phyloP scores from a whole-genome alignment of 768 basidiomycete species.

The Boletus rubropictus region DNA sequence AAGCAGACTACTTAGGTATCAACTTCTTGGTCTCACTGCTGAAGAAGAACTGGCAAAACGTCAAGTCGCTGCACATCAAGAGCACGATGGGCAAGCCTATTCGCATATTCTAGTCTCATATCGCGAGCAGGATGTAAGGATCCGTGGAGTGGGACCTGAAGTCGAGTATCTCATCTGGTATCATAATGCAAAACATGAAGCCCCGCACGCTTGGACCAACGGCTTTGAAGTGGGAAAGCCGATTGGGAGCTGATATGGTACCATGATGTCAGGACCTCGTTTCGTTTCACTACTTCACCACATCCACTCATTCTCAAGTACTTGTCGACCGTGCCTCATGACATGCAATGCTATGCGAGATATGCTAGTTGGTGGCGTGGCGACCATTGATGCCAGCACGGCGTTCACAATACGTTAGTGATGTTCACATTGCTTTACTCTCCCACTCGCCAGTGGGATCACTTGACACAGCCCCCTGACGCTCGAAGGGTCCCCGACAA shows the following conservation, averaged over 20 bases:
- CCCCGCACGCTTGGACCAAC: constrained; percentile 99
- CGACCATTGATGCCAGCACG: constrained; percentile 10
- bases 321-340: constrained; percentile 12
- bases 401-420: constrained; percentile 2
- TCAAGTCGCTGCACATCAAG: constrained; percentile 98
- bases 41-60: constrained; percentile 99
- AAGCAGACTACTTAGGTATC: constrained; percentile 58
- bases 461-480: constrained; percentile 12
- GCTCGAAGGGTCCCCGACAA: constrained; percentile 15
- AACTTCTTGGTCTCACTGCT: constrained; percentile 99
- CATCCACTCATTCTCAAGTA: constrained; percentile 21
- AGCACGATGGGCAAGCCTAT: constrained; percentile 98
- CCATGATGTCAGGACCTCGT: constrained; percentile 21
- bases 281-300: constrained; percentile 11
- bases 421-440: neutral
- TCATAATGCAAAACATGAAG: constrained; percentile 89
- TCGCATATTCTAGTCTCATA: constrained; percentile 70
- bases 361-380: neutral
- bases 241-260: constrained; percentile 85
- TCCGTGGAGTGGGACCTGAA: constrained; percentile 12
- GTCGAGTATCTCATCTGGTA: constrained; percentile 23
- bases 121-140: constrained; percentile 3
- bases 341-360: constrained; percentile 8
- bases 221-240: constrained; percentile 60
- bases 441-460: neutral